Conservation (phyloP, 768 basidiomycete genomes). For the Myochromella boudieri region DNA sequence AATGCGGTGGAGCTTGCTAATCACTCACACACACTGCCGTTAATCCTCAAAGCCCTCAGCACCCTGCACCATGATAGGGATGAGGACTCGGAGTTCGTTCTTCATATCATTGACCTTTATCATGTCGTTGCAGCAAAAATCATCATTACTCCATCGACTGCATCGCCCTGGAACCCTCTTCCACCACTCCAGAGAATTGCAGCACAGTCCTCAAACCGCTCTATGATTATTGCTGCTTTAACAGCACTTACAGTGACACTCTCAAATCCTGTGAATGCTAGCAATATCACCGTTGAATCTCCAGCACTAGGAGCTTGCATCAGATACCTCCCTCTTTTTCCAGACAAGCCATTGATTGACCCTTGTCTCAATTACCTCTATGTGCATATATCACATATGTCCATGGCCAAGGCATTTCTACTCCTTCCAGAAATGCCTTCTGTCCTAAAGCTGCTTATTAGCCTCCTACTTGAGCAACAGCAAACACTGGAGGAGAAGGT, state of each 20-base stretch:
- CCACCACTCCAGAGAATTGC: conserved; percentile 55
- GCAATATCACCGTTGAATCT: conserved; percentile 53
- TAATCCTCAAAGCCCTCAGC: conserved; percentile 66
- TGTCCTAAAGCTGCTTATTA: conserved; percentile 66
- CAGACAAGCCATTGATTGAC: conserved; percentile 69
- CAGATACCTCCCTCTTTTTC: conserved; percentile 70
- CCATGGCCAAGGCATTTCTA: conserved; percentile 78
- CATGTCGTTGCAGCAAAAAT: conserved; percentile 56
- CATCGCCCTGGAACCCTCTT: conserved; percentile 48
- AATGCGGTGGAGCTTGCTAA: conserved; percentile 62
- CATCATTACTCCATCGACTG: conserved; percentile 30
- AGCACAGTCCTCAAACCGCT: conserved; percentile 64
- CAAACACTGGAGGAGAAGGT: conserved; percentile 57
- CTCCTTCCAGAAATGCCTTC: conserved; percentile 69
- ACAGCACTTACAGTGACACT: conserved; percentile 61
- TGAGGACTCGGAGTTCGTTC: conserved; percentile 68
- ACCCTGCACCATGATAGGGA: conserved; percentile 62
- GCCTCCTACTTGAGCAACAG: conserved; percentile 69
- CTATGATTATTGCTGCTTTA: conserved; percentile 69
- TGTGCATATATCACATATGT: conserved; percentile 68
- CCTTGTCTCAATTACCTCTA: conserved; percentile 76
- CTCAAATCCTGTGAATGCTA: conserved; percentile 56
- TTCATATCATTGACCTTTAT: conserved; percentile 71
- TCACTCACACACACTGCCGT: conserved; percentile 60
- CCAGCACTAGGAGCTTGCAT: conserved; percentile 63